Evolutionary conservation across 257 asterid species (phyloP).

Genomic region (Coffea eugenioides): DNA sequence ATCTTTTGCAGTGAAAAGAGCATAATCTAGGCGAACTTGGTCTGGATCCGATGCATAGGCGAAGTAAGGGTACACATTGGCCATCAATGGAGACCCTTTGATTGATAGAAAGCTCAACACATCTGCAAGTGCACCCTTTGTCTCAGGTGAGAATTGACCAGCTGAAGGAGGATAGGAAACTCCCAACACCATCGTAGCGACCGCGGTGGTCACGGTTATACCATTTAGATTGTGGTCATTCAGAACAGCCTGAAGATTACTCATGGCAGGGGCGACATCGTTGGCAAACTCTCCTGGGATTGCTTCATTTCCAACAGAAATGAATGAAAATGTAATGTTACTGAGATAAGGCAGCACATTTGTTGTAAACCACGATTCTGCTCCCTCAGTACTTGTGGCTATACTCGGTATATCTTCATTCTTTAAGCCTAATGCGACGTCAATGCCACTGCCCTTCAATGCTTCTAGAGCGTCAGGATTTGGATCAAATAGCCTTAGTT

Average conservation of each 20-base stretch:
- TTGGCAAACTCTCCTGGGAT: constrained; percentile 11
- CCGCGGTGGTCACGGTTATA: constrained; percentile 5
- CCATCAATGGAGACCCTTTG: constrained; percentile 26
- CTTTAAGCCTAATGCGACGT: constrained; percentile 27
- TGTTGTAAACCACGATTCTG: constrained; percentile 35
- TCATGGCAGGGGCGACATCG: background rate
- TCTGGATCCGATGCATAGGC: constrained; percentile 7
- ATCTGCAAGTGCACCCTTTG: constrained; percentile 14
- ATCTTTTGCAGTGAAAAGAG: constrained; percentile 23
- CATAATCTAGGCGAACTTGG: constrained; percentile 23
- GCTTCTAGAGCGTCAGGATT: constrained; percentile 34
- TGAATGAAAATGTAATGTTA: constrained; percentile 21
- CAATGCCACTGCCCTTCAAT: constrained; percentile 19
- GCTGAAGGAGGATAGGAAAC: constrained; percentile 36
- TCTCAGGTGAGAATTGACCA: constrained; percentile 4
- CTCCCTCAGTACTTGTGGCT: constrained; percentile 15
- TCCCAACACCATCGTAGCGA: constrained; percentile 13
- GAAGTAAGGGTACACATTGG: constrained; percentile 47
- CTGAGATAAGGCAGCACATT: constrained; percentile 14
- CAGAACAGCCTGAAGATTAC: background rate
- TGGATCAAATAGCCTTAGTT: constrained; percentile 36
- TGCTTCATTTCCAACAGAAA: constrained; percentile 43
- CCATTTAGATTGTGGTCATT: background rate
- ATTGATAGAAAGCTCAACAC: constrained; percentile 21
- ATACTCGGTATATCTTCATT: constrained; percentile 29